A percentile compares a stretch with the other conserved stretches of the same genome.
phyloP scores from a whole-genome alignment of 2,329 filamentous ascomycete species.

The Colletotrichum lindemuthianum region DNA sequence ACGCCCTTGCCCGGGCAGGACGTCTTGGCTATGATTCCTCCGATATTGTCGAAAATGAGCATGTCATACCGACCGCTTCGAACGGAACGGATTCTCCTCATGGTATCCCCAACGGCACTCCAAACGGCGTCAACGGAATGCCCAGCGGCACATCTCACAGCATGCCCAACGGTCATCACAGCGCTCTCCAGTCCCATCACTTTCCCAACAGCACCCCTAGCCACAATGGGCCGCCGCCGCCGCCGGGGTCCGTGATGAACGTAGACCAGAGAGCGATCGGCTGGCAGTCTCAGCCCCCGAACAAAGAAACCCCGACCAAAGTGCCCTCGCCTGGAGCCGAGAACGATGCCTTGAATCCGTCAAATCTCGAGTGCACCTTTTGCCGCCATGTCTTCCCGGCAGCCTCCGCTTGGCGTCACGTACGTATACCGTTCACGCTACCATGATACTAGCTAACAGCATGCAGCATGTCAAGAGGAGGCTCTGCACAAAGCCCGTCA shows the following conservation, averaged over 20 bases:
- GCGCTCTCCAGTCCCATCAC: too few relatives aligned
- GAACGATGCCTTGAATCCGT: too few relatives aligned
- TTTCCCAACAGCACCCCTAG: too few relatives aligned
- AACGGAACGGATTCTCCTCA: background rate
- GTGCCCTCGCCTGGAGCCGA: too few relatives aligned
- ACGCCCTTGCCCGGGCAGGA: constrained; percentile 65
- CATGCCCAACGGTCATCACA: too few relatives aligned
- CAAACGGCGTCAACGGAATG: background rate
- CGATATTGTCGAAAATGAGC: constrained; percentile 60
- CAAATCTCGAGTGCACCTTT: constrained; percentile 15
- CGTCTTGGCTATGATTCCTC: constrained; percentile 65
- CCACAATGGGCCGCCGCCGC: too few relatives aligned
- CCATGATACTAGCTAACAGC: background rate
- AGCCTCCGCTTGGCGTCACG: constrained; percentile 16
- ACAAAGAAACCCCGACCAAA: too few relatives aligned
- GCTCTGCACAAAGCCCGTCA: constrained; percentile 43
- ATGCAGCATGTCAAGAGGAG: constrained; percentile 48
- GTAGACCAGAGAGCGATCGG: too few relatives aligned
- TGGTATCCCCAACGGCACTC: background rate
- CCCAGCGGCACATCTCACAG: background rate
- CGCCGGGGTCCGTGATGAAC: too few relatives aligned
- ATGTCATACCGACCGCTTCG: constrained; percentile 46
- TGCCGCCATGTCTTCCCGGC: constrained; percentile 37
- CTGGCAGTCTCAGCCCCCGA: too few relatives aligned
- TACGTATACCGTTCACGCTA: constrained; percentile 21